Conservation (phyloP, 2,329 filamentous ascomycete genomes). For the Alternaria triticimaculans region DNA sequence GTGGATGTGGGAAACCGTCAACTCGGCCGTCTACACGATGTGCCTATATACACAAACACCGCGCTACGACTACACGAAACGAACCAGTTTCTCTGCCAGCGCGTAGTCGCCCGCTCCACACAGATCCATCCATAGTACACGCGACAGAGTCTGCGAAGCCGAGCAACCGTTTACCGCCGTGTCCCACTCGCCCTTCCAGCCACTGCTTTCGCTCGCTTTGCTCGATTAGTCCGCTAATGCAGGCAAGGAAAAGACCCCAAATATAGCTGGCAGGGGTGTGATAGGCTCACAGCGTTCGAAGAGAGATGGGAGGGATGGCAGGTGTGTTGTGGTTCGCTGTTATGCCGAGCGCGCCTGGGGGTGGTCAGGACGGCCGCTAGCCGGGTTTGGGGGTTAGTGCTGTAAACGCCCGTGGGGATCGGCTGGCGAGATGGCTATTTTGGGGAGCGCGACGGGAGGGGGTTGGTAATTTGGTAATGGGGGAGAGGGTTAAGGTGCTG, state of each 20-base stretch:
- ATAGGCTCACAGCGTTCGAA: conserved; percentile 11
- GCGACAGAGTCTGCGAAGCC: not conserved
- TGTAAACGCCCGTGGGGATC: conserved; percentile 5
- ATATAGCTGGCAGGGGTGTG: conserved; percentile 19
- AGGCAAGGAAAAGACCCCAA: conserved; percentile 21
- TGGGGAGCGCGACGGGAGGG: not conserved
- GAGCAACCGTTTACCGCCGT: conserved; percentile 15
- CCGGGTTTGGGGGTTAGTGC: not conserved
- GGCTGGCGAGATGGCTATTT: conserved; percentile 5
- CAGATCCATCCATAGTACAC: not conserved
- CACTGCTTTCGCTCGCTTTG: not conserved
- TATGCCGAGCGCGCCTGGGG: conserved; percentile 19
- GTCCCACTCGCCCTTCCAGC: conserved; percentile 12
- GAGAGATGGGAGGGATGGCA: not conserved
- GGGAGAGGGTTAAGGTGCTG: not conserved
- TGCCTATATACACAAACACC: conserved; percentile 11
- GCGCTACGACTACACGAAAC: not conserved
- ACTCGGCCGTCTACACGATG: not conserved
- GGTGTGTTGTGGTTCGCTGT: conserved; percentile 15
- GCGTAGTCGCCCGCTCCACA: conserved; percentile 4
- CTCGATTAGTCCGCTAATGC: not conserved
- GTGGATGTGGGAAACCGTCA: not conserved
- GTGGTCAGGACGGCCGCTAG: not conserved
- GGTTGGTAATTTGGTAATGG: not conserved
- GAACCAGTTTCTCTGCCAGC: not conserved